Percentiles rank a stretch among this genome's conserved stretches.
phyloP scores from a whole-genome alignment of 1,284 basidiomycete species.

The Ganoderma multipileum region DNA sequence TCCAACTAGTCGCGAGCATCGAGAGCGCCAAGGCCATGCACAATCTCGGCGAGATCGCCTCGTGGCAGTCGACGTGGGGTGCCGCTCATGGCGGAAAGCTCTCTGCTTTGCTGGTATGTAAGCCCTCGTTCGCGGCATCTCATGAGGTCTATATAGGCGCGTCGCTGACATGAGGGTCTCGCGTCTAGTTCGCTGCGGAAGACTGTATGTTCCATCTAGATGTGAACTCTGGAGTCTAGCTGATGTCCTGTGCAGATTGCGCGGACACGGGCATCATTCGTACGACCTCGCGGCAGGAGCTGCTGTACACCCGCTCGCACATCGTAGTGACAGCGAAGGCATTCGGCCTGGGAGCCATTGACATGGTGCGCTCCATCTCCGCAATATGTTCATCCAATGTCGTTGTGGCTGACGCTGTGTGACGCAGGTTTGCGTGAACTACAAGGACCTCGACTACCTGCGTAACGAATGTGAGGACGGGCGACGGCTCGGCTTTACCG shows the following conservation, averaged over 20 bases:
- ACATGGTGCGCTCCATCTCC: conserved; percentile 67
- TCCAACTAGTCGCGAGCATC: conserved; percentile 78
- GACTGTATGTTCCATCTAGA: conserved; percentile 68
- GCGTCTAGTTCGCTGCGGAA: conserved; percentile 83
- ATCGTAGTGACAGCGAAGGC: conserved; percentile 89
- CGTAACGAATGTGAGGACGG: conserved; percentile 84
- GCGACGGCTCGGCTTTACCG: conserved; percentile 80
- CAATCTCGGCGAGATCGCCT: conserved; percentile 67
- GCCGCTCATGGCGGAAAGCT: conserved; percentile 54
- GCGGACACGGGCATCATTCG: conserved; percentile 88
- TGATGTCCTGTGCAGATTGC: conserved; percentile 60
- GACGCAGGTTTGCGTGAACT: conserved; percentile 87
- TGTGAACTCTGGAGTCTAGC: not conserved
- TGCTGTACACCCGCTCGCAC: conserved; percentile 87
- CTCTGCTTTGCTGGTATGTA: conserved; percentile 63
- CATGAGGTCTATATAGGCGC: too few relatives aligned
- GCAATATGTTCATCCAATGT: not conserved
- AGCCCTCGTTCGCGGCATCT: conserved; percentile 39
- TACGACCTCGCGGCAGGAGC: conserved; percentile 75
- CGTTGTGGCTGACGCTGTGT: not conserved
- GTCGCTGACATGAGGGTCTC: not conserved
- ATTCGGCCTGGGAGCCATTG: conserved; percentile 85
- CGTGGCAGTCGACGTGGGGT: conserved; percentile 60
- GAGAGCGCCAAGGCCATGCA: conserved; percentile 78
- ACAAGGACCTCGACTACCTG: conserved; percentile 78